Evolutionary conservation across 805 yeast species (phyloP).

Genomic region (Pichia kluyveri): DNA sequence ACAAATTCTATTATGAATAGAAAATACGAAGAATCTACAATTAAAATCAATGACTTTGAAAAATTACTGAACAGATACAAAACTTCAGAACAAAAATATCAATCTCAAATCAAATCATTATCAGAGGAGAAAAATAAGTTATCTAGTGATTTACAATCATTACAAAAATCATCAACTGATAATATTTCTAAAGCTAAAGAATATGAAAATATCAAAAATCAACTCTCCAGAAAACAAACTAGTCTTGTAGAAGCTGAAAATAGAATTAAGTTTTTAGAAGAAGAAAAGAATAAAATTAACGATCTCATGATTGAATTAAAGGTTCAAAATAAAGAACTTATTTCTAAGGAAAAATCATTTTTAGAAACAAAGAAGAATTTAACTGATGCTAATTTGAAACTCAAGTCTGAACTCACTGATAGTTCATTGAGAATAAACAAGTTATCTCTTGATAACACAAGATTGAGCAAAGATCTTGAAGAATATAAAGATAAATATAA

Average conservation of each 20-base stretch:
- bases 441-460: slow-evolving; percentile 35
- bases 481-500: slow-evolving; percentile 30
- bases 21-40: slow-evolving; percentile 9
- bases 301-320: slow-evolving; percentile 31
- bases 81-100: slow-evolving; percentile 26
- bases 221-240: slow-evolving; percentile 37
- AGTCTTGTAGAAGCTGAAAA: slow-evolving; percentile 29
- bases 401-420: slow-evolving; percentile 24
- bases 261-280: slow-evolving; percentile 29
- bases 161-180: slow-evolving; percentile 24
- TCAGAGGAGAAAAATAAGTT: slow-evolving; percentile 28
- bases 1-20: slow-evolving; percentile 14
- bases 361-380: slow-evolving; percentile 32
- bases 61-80: slow-evolving; percentile 11
- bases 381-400: slow-evolving; percentile 33
- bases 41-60: slow-evolving; percentile 1
- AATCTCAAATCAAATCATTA: slow-evolving; percentile 22
- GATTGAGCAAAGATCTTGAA: slow-evolving; percentile 30
- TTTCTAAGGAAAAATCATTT: slow-evolving; percentile 26
- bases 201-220: slow-evolving; percentile 27
- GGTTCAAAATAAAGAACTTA: slow-evolving; percentile 33
- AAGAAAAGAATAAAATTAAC: slow-evolving; percentile 31
- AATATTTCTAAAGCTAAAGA: slow-evolving; percentile 41
- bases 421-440: slow-evolving; percentile 31
- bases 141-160: slow-evolving; percentile 26